These are phyloP conservation scores for Aspergillus tamarii DNA, from an alignment of 2,329 filamentous ascomycete genomes.

Conservation along the genomic window DNA sequence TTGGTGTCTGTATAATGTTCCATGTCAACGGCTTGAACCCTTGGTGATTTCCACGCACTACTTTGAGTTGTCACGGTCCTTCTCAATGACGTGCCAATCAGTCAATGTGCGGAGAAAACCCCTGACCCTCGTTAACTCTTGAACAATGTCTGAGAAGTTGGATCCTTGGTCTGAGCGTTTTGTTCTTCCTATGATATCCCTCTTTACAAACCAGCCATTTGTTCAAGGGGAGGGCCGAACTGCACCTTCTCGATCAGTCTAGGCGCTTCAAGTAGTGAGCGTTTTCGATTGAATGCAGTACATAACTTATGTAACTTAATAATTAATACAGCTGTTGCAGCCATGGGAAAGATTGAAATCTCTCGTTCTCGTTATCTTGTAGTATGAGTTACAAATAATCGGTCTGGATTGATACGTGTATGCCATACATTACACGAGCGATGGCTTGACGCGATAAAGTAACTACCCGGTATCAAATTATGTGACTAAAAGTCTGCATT, in stretches of 20 bases:
- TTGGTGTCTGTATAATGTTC: background rate
- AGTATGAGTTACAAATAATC: background rate
- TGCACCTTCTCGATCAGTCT: conserved; percentile 28
- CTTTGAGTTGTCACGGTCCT: conserved; percentile 91
- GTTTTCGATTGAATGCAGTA: conserved; percentile 38
- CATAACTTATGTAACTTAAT: conserved; percentile 17
- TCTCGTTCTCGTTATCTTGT: background rate
- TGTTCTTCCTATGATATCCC: conserved; percentile 32
- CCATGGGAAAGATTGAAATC: background rate
- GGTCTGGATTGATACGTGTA: background rate
- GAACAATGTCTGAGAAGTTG: conserved; percentile 30
- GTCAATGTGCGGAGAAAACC: conserved; percentile 89
- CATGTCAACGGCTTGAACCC: background rate
- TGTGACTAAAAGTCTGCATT: background rate
- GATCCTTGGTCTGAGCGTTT: conserved; percentile 32
- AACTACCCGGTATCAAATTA: background rate
- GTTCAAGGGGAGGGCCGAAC: conserved; percentile 35
- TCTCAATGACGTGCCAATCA: conserved; percentile 88
- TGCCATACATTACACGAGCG: background rate
- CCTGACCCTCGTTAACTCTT: conserved; percentile 39
- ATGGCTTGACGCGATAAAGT: background rate
- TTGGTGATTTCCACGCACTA: conserved; percentile 64
- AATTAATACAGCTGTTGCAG: background rate
- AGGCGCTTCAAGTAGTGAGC: conserved; percentile 22
- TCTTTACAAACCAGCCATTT: conserved; percentile 28